phyloP scores from a whole-genome alignment of 768 basidiomycete species.

The Lactarius quietus region DNA sequence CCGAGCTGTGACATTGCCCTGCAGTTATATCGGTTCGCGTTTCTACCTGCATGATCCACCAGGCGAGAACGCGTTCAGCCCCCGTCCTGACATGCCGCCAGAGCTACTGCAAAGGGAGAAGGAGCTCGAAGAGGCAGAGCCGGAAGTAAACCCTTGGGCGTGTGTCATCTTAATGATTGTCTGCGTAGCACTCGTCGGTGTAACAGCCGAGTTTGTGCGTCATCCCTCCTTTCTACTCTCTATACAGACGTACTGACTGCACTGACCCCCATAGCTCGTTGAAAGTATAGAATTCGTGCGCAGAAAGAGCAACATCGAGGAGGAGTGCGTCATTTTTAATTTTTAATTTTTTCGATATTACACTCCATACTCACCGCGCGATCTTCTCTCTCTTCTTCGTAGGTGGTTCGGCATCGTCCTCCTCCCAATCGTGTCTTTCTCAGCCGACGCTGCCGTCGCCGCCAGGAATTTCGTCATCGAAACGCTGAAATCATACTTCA shows the following conservation, averaged over 20 bases:
- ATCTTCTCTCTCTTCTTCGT: background rate
- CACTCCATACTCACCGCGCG: background rate
- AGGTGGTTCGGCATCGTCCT: constrained; percentile 75
- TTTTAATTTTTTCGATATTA: background rate
- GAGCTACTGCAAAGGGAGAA: constrained; percentile 34
- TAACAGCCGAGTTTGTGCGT: constrained; percentile 68
- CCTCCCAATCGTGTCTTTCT: constrained; percentile 69
- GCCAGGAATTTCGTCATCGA: constrained; percentile 53
- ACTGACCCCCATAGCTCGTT: constrained; percentile 44
- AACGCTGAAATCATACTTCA: constrained; percentile 37
- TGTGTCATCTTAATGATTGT: constrained; percentile 50
- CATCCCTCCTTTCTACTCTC: background rate
- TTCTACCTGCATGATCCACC: constrained; percentile 71
- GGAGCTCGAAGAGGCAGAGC: constrained; percentile 45
- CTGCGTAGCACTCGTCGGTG: constrained; percentile 59
- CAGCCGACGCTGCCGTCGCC: constrained; percentile 64
- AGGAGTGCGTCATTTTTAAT: constrained; percentile 46
- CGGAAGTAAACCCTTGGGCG: constrained; percentile 61
- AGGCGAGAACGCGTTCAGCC: constrained; percentile 45
- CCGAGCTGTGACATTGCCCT: background rate
- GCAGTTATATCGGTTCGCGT: constrained; percentile 62
- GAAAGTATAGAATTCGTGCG: constrained; percentile 58
- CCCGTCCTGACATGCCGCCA: constrained; percentile 40
- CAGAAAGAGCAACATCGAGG: constrained; percentile 39
- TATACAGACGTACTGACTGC: background rate